A percentile compares a stretch with the other conserved stretches of the same genome.
Conservation (phyloP, 2,329 filamentous ascomycete species). For the Penicillium capsulatum region DNA sequence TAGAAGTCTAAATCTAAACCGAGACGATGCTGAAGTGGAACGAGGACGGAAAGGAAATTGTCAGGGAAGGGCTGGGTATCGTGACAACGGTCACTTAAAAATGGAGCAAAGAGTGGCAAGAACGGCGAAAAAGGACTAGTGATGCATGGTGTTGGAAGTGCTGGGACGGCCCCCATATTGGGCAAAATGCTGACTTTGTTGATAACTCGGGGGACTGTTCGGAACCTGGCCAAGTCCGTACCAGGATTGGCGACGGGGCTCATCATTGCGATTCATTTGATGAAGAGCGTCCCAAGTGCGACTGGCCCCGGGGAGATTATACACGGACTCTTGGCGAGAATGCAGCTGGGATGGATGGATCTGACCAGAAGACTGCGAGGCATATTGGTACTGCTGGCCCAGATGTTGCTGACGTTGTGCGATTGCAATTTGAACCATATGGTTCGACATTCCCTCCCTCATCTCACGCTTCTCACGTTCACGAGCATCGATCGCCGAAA, state of each 20-base stretch:
- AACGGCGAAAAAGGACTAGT: conserved; percentile 8
- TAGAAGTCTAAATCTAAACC: too few relatives aligned
- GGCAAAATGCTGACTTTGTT: conserved; percentile 25
- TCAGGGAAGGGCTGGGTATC: conserved; percentile 1
- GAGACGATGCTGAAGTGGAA: too few relatives aligned
- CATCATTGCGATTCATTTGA: conserved; percentile 28
- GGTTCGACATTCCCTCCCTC: conserved; percentile 64
- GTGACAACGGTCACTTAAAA: not conserved
- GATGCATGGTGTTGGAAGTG: conserved; percentile 23
- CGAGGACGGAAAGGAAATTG: conserved; percentile 4
- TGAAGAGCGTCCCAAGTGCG: conserved; percentile 38
- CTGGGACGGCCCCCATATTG: conserved; percentile 27
- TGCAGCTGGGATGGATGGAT: conserved; percentile 14
- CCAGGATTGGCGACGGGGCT: conserved; percentile 34
- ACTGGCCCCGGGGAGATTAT: conserved; percentile 35
- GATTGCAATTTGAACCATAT: conserved; percentile 70
- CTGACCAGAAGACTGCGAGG: conserved; percentile 14
- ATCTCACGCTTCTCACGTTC: conserved; percentile 73
- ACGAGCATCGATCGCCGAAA: conserved; percentile 73
- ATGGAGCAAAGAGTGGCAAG: conserved; percentile 3
- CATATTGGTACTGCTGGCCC: conserved; percentile 34
- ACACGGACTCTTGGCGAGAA: conserved; percentile 27
- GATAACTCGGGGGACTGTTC: conserved; percentile 24
- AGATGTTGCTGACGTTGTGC: conserved; percentile 55
- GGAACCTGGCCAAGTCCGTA: conserved; percentile 28